These are phyloP conservation scores for Boletus edulis DNA, from an alignment of 768 basidiomycete genomes.

Conservation along the genomic window DNA sequence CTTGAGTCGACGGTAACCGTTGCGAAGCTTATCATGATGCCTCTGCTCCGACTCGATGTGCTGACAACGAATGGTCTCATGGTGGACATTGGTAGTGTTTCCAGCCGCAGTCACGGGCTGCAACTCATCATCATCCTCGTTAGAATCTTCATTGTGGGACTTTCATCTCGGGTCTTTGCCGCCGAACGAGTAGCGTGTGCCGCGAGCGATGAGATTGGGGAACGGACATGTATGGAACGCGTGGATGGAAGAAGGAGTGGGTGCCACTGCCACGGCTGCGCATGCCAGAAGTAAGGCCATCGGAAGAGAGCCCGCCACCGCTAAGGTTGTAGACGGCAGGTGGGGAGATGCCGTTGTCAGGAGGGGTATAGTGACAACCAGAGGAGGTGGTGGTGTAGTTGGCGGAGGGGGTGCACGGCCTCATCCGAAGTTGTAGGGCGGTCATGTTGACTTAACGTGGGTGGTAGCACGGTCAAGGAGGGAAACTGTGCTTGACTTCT, in stretches of 20 bases:
- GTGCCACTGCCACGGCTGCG: slow-evolving; percentile 72
- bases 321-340: slow-evolving; percentile 71
- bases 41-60: slow-evolving; percentile 94
- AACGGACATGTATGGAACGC: slow-evolving; percentile 55
- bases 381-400: too few species aligned
- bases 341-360: slow-evolving; percentile 60
- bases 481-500: too few species aligned
- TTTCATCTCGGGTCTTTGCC: slow-evolving; percentile 47
- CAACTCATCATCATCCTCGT: slow-evolving; percentile 77
- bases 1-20: slow-evolving; percentile 89
- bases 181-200: slow-evolving; percentile 51
- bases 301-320: slow-evolving; percentile 72
- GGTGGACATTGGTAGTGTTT: slow-evolving; percentile 63
- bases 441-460: too few species aligned
- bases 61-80: slow-evolving; percentile 88
- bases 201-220: slow-evolving; percentile 69
- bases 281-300: slow-evolving; percentile 60
- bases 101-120: slow-evolving; percentile 46
- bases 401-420: too few species aligned
- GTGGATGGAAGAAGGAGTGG: slow-evolving; percentile 46
- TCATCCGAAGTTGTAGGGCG: too few species aligned
- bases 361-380: too few species aligned
- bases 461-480: too few species aligned
- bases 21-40: slow-evolving; percentile 87
- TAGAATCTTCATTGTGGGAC: slow-evolving; percentile 61